Percentiles rank a stretch among this genome's conserved stretches.
phyloP scores from a whole-genome alignment of 208 protist species.

The Trichomonas tenax region DNA sequence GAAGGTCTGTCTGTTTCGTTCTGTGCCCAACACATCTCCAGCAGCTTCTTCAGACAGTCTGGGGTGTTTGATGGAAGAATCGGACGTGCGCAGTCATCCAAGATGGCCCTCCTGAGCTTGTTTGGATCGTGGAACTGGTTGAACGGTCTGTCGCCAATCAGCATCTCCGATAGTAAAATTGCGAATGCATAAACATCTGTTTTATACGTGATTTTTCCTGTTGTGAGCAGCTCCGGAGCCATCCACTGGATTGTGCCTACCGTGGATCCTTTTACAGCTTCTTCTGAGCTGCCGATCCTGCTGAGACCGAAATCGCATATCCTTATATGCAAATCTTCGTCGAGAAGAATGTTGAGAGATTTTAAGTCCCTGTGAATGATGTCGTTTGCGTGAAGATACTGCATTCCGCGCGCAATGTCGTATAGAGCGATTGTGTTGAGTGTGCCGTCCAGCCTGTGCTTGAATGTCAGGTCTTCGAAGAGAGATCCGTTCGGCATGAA shows the following conservation, averaged over 20 bases:
- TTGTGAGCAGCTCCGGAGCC: background rate
- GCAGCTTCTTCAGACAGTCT: background rate
- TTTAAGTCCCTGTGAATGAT: background rate
- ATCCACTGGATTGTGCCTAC: background rate
- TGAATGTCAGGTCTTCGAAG: background rate
- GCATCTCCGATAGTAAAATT: background rate
- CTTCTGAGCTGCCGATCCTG: background rate
- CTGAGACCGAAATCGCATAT: background rate
- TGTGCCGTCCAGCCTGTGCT: background rate
- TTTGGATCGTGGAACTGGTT: background rate
- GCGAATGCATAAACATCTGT: constrained; percentile 7
- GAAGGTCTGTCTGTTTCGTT: background rate
- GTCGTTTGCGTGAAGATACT: background rate
- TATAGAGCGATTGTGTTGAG: background rate
- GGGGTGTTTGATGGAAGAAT: background rate
- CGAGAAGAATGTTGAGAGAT: background rate
- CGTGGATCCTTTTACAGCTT: background rate
- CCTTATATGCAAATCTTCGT: background rate
- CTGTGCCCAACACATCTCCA: background rate
- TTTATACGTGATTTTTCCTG: background rate
- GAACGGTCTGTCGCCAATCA: background rate
- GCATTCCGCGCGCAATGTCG: background rate
- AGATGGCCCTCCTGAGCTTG: background rate
- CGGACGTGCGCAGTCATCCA: background rate
- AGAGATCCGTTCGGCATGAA: background rate